Evolutionary conservation across 2,329 filamentous ascomycete species (phyloP).

Genomic region (Cucurbitaria berberidis): DNA sequence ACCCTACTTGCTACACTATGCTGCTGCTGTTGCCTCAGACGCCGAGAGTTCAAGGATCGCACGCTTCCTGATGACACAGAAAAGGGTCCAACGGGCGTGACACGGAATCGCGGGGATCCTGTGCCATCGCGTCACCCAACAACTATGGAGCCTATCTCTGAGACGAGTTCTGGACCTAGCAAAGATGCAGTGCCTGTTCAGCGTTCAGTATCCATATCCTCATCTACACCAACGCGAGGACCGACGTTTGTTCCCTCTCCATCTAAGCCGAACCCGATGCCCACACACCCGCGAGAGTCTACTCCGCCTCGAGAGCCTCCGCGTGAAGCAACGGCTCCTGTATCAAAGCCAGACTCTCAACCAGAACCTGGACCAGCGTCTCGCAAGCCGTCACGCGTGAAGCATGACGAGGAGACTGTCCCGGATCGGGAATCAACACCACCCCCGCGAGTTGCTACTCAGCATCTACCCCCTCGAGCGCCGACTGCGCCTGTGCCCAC

Average conservation of each 20-base stretch:
- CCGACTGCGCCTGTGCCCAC: not conserved
- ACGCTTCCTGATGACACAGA: not conserved
- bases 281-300: not conserved
- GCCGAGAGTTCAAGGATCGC: not conserved
- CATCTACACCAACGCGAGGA: not conserved
- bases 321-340: not conserved
- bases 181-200: not conserved
- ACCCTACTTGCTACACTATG: conserved; percentile 1
- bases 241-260: not conserved
- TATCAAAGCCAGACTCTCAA: not conserved
- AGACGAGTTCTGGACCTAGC: conserved; percentile 11
- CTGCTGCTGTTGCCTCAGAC: conserved; percentile 1
- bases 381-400: not conserved
- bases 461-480: not conserved
- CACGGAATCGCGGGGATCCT: not conserved
- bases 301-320: not conserved
- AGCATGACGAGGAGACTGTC: not conserved
- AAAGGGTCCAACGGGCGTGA: not conserved
- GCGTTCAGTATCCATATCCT: not conserved
- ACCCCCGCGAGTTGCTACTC: not conserved
- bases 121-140: not conserved
- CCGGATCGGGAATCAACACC: not conserved
- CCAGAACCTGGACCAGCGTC: not conserved
- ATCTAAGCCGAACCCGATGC: not conserved
- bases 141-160: conserved; percentile 6